phyloP scores from a whole-genome alignment of 495 filamentous ascomycete genomes.

The Corynascus novoguineensis region DNA sequence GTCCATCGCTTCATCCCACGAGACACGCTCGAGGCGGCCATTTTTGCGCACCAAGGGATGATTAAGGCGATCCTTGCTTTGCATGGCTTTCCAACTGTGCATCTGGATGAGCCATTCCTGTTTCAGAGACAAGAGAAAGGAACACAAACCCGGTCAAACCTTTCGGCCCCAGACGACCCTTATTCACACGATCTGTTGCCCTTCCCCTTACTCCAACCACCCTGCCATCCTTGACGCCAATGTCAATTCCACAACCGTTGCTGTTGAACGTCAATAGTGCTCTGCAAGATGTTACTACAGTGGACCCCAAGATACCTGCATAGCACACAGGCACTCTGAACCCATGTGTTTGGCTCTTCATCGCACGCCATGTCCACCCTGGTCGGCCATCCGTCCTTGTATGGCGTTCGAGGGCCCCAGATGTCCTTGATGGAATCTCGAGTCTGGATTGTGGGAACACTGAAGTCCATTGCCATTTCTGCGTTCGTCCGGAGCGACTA shows the following conservation, averaged over 20 bases:
- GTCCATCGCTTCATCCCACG: slow-evolving; percentile 1
- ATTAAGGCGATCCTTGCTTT: background rate
- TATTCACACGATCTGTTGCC: background rate
- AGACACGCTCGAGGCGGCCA: background rate
- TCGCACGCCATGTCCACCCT: background rate
- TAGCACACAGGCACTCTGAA: background rate
- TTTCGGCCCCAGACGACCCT: background rate
- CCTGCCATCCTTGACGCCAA: background rate
- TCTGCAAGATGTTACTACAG: no score
- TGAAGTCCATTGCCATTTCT: background rate
- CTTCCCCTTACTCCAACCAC: background rate
- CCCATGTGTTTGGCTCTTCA: background rate
- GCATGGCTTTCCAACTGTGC: background rate
- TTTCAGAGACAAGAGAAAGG: background rate
- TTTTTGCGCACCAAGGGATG: slow-evolving; percentile 1
- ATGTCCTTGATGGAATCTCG: background rate
- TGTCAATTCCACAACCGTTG: slow-evolving; percentile 1
- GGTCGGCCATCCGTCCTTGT: background rate
- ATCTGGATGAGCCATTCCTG: background rate
- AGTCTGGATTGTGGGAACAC: background rate
- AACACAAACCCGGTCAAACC: background rate
- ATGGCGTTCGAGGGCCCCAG: slow-evolving; percentile 1
- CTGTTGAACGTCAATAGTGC: background rate
- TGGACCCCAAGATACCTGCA: background rate
- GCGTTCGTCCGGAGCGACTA: no score